Conservation (phyloP, 257 asterid species). For the Striga asiatica region DNA sequence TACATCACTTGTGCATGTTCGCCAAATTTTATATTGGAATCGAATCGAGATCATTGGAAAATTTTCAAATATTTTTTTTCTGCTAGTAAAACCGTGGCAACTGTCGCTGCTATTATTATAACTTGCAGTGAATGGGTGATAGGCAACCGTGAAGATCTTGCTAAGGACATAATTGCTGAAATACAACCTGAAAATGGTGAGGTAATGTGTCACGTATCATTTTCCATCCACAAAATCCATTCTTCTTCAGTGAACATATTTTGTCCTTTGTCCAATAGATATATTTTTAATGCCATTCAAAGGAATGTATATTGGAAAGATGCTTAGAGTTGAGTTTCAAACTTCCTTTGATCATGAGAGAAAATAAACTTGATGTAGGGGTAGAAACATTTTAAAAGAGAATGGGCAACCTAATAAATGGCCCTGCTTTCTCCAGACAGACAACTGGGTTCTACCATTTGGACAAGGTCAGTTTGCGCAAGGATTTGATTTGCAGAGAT, state of each 20-base stretch:
- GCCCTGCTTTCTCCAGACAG: neutral
- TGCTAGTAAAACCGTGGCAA: too few species aligned
- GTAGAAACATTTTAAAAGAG: slow-evolving; percentile 13
- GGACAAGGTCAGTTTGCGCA: slow-evolving; percentile 13
- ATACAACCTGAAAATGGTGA: slow-evolving; percentile 96
- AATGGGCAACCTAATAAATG: slow-evolving; percentile 11
- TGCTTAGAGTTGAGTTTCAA: slow-evolving; percentile 13
- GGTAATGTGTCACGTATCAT: slow-evolving; percentile 43
- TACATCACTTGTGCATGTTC: neutral
- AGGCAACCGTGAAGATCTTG: slow-evolving; percentile 93
- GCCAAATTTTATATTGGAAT: neutral
- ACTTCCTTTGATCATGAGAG: slow-evolving; percentile 3
- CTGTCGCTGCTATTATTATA: too few species aligned
- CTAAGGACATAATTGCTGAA: slow-evolving; percentile 75
- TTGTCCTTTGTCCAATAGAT: neutral
- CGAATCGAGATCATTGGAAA: neutral
- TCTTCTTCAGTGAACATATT: neutral
- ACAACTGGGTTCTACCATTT: slow-evolving; percentile 7
- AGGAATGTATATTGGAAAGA: slow-evolving; percentile 8
- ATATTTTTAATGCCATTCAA: neutral
- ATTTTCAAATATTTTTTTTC: too few species aligned
- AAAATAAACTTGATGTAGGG: slow-evolving; percentile 12
- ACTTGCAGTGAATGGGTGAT: slow-evolving; percentile 98
- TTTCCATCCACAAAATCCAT: neutral
- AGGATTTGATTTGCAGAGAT: slow-evolving; percentile 12